Percentiles rank a stretch among this genome's conserved stretches.
These are phyloP conservation scores for Panicum virgatum DNA, from an alignment of 202 grass and related monocot species.

Conservation along the genomic window DNA sequence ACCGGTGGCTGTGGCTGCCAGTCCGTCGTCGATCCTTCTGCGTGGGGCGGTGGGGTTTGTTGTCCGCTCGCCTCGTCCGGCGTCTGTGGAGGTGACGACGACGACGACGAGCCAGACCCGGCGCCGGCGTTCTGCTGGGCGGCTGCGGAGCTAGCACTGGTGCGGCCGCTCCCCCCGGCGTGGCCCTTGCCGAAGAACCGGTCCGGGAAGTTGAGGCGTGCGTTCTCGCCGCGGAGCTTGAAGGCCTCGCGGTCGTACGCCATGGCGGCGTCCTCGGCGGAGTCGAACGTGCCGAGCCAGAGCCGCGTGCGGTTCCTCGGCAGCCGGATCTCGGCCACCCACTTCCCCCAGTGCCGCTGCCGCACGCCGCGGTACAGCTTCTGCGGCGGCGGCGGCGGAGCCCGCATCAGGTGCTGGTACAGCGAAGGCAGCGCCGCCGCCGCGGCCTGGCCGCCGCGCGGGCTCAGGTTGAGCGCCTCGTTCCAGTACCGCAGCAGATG, in stretches of 20 bases:
- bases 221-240: constrained; percentile 87
- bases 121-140: not conserved
- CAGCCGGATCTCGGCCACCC: constrained; percentile 93
- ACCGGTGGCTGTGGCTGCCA: not conserved
- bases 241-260: constrained; percentile 90
- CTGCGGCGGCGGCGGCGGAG: constrained; percentile 29
- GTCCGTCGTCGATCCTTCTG: not conserved
- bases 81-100: constrained; percentile 54
- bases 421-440: constrained; percentile 35
- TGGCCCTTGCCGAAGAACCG: constrained; percentile 71
- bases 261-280: constrained; percentile 84
- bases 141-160: constrained; percentile 30
- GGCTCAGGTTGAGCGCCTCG: constrained; percentile 86
- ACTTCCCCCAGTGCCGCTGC: constrained; percentile 95
- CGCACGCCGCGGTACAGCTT: constrained; percentile 92
- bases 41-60: not conserved
- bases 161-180: constrained; percentile 52
- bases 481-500: constrained; percentile 73
- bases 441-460: constrained; percentile 48
- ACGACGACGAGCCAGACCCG: constrained; percentile 44
- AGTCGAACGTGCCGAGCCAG: constrained; percentile 98
- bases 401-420: constrained; percentile 48
- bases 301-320: constrained; percentile 76
- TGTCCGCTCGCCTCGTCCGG: constrained; percentile 46
- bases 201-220: constrained; percentile 91